Percentiles rank a stretch among this genome's conserved stretches.
Evolutionary conservation across 805 yeast species (phyloP).

Genomic region (Candida krabiensis): DNA sequence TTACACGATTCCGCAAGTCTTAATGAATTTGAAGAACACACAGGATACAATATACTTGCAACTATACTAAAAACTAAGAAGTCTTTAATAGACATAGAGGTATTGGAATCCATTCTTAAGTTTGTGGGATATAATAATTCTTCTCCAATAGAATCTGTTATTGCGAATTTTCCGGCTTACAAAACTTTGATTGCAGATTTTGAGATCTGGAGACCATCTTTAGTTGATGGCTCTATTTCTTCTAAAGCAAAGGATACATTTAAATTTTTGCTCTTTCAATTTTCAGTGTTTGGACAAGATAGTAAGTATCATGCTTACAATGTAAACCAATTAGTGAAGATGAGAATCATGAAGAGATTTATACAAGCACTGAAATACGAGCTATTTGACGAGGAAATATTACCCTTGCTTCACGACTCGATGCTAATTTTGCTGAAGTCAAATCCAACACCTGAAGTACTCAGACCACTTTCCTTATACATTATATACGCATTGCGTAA

Average conservation of each 20-base stretch:
- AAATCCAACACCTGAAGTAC: conserved; percentile 54
- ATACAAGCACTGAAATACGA: conserved; percentile 50
- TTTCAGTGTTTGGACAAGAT: conserved; percentile 52
- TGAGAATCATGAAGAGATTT: conserved; percentile 46
- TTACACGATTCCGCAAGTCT: conserved; percentile 49
- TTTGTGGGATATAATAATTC: conserved; percentile 56
- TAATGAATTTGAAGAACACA: conserved; percentile 57
- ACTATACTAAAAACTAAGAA: conserved; percentile 52
- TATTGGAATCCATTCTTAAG: conserved; percentile 48
- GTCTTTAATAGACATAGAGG: conserved; percentile 37
- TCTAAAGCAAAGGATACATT: conserved; percentile 41
- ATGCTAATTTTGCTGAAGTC: conserved; percentile 41
- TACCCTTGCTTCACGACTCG: conserved; percentile 39
- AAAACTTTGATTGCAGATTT: conserved; percentile 60
- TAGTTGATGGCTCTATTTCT: conserved; percentile 17
- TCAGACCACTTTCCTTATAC: conserved; percentile 53
- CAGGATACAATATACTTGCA: conserved; percentile 61
- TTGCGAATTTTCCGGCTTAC: conserved; percentile 58
- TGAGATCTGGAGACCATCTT: conserved; percentile 50
- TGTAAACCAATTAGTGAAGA: conserved; percentile 47
- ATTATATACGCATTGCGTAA: conserved; percentile 47
- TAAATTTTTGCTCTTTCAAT: conserved; percentile 55
- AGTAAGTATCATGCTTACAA: conserved; percentile 56
- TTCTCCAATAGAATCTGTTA: conserved; percentile 54
- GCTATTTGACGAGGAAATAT: conserved; percentile 36